A percentile compares a stretch with the other conserved stretches of the same genome.
Conservation (phyloP, 2,329 filamentous ascomycete genomes). For the Neonectria faginata region DNA sequence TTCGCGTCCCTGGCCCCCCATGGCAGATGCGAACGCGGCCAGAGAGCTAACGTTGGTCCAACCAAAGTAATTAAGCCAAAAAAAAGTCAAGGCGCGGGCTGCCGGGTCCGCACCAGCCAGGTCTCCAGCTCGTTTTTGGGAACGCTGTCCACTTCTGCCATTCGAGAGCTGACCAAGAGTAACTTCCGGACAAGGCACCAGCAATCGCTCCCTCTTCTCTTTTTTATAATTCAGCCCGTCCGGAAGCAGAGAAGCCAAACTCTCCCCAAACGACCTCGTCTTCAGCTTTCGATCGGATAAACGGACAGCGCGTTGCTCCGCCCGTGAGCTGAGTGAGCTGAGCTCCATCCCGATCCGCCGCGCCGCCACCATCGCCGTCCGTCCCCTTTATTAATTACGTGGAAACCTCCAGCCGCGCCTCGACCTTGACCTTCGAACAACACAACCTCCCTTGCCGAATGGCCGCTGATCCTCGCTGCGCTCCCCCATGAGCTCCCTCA, state of each 20-base stretch:
- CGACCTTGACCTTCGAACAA: slow-evolving; percentile 21
- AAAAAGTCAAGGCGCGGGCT: slow-evolving; percentile 19
- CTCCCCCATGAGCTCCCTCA: slow-evolving; percentile 88
- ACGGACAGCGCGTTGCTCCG: slow-evolving; percentile 21
- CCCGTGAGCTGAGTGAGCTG: slow-evolving; percentile 28
- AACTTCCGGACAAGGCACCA: slow-evolving; percentile 27
- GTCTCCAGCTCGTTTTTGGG: slow-evolving; percentile 30
- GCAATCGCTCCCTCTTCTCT: slow-evolving; percentile 20
- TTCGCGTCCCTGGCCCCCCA: slow-evolving; percentile 7
- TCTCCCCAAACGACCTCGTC: neutral
- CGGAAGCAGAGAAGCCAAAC: slow-evolving; percentile 10
- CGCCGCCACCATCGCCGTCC: slow-evolving; percentile 22
- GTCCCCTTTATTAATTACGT: slow-evolving; percentile 30
- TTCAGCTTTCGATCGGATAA: neutral
- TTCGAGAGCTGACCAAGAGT: slow-evolving; percentile 21
- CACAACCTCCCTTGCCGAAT: slow-evolving; percentile 52
- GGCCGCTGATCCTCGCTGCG: slow-evolving; percentile 56
- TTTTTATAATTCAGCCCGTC: slow-evolving; percentile 21
- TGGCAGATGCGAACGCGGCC: slow-evolving; percentile 15
- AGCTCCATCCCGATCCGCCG: slow-evolving; percentile 27
- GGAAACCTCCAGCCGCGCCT: slow-evolving; percentile 14
- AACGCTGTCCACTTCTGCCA: slow-evolving; percentile 35
- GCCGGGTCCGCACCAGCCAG: slow-evolving; percentile 20
- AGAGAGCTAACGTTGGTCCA: slow-evolving; percentile 7
- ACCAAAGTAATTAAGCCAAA: slow-evolving; percentile 20